Evolutionary conservation across 2,329 filamentous ascomycete genomes (phyloP).

Genomic region (Colletotrichum melonis): DNA sequence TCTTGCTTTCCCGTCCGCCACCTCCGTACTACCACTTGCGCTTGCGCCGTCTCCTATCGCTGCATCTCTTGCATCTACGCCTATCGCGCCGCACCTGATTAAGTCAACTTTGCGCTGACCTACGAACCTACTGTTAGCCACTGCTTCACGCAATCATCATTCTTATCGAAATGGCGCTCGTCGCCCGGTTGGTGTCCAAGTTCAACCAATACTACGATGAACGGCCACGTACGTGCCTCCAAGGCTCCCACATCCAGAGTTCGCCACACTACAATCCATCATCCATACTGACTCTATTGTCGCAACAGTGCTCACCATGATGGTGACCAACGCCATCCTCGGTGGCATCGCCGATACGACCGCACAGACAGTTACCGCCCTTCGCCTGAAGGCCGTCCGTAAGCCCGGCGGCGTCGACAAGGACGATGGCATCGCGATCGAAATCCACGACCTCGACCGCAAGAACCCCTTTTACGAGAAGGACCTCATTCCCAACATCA

Average conservation of each 20-base stretch:
- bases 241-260: background rate
- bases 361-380: constrained; percentile 89
- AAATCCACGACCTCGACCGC: constrained; percentile 87
- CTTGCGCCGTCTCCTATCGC: background rate
- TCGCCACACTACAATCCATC: background rate
- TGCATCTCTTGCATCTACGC: background rate
- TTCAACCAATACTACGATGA: constrained; percentile 96
- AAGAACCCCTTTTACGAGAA: constrained; percentile 76
- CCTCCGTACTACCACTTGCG: background rate
- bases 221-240: constrained; percentile 74
- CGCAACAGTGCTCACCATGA: constrained; percentile 87
- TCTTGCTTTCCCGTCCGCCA: background rate
- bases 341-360: constrained; percentile 97
- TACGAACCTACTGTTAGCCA: constrained; percentile 67
- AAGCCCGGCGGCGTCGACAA: constrained; percentile 70
- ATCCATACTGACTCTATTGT: constrained; percentile 16
- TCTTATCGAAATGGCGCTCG: constrained; percentile 87
- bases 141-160: constrained; percentile 87
- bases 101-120: constrained; percentile 11
- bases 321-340: constrained; percentile 97
- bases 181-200: constrained; percentile 83
- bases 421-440: constrained; percentile 82
- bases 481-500: constrained; percentile 75
- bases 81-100: too few species aligned
- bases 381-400: constrained; percentile 74